Evolutionary conservation across 2,329 filamentous ascomycete genomes (phyloP).

Genomic region (Botrytis fragariae): DNA sequence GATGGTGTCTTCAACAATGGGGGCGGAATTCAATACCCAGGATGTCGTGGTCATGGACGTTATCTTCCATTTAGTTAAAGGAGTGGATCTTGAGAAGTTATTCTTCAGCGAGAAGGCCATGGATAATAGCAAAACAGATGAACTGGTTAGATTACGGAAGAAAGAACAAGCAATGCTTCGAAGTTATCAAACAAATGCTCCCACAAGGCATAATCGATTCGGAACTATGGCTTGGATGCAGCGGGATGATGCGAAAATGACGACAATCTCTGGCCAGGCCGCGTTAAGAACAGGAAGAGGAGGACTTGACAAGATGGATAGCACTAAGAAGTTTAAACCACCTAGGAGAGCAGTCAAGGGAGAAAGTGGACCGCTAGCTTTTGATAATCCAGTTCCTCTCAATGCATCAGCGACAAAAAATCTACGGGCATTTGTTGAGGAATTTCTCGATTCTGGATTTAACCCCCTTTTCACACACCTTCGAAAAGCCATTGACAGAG

Average conservation of each 20-base stretch:
- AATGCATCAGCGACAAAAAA: constrained; percentile 72
- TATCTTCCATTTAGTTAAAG: constrained; percentile 88
- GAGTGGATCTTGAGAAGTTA: constrained; percentile 77
- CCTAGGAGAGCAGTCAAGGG: constrained; percentile 63
- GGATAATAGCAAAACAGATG: constrained; percentile 65
- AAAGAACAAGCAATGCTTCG: constrained; percentile 84
- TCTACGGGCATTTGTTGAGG: constrained; percentile 79
- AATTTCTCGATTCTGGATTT: constrained; percentile 93
- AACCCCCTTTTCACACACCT: constrained; percentile 86
- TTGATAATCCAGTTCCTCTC: constrained; percentile 70
- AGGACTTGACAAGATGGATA: constrained; percentile 85
- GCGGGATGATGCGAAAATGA: constrained; percentile 77
- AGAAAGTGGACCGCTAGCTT: constrained; percentile 66
- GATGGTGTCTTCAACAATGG: constrained; percentile 87
- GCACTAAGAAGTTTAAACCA: constrained; percentile 84
- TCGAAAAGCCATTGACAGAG: constrained; percentile 84
- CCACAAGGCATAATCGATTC: constrained; percentile 88
- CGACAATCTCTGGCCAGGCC: constrained; percentile 85
- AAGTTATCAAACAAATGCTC: constrained; percentile 71
- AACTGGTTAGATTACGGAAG: constrained; percentile 70
- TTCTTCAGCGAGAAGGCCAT: constrained; percentile 80
- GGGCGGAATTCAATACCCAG: constrained; percentile 86
- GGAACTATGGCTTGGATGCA: constrained; percentile 98
- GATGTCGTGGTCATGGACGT: constrained; percentile 90
- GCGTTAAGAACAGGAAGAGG: constrained; percentile 70